These are phyloP conservation scores for Phalaenopsis aphrodite DNA, from an alignment of 106 monocot species.

Conservation along the genomic window DNA sequence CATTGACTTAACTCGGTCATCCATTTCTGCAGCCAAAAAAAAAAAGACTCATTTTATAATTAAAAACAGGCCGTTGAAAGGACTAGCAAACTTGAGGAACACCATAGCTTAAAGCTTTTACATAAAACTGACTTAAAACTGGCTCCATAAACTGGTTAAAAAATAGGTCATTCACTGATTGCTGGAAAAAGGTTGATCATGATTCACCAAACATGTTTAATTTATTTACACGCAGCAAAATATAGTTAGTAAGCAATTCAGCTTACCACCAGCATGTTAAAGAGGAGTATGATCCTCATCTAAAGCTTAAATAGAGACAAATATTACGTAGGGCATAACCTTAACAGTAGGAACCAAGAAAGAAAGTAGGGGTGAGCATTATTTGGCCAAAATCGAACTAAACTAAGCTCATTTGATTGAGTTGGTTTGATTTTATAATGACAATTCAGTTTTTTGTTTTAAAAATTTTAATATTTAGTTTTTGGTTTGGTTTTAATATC, in stretches of 20 bases:
- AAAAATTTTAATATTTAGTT: too few relatives aligned
- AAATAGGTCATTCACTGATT: neutral
- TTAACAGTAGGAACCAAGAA: neutral
- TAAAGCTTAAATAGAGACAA: neutral
- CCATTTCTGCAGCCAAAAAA: slow-evolving; percentile 33
- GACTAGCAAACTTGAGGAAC: neutral
- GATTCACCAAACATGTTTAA: slow-evolving; percentile 3
- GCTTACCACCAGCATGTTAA: neutral
- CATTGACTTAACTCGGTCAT: slow-evolving; percentile 38
- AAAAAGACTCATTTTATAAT: neutral
- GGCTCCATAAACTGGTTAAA: neutral
- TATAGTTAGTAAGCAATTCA: neutral
- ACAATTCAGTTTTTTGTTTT: too few relatives aligned
- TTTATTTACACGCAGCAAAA: neutral
- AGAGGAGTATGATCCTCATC: neutral
- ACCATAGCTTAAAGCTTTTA: neutral
- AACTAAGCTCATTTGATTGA: too few relatives aligned
- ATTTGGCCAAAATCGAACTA: too few relatives aligned
- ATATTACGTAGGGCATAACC: neutral
- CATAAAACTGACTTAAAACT: neutral
- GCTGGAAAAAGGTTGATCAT: neutral
- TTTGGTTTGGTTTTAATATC: too few relatives aligned
- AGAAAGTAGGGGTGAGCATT: too few relatives aligned
- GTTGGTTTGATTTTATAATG: too few relatives aligned
- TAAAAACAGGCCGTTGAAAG: neutral